Evolutionary conservation across 176 grass and related monocot genomes (phyloP), one percentile per base, ranked within the genome.

Genomic region (Pontederia crassipes): DNA sequence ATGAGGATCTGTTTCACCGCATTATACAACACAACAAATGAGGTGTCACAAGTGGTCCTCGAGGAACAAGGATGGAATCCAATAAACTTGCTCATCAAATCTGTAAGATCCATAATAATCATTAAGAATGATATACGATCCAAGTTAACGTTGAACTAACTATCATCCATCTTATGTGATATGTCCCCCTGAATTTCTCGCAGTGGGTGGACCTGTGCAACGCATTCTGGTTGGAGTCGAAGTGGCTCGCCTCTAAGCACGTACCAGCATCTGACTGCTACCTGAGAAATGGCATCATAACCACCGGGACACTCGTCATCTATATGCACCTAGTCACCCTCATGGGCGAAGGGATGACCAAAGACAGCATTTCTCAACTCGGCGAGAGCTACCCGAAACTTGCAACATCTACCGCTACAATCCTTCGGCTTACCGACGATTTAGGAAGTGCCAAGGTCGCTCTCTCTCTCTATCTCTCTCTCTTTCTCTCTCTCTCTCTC

Each of bases 371-470:
- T 0, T 11, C 53, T 10, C 2, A 72, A 4, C 20, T 73, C 20
- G 11, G 8, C 2, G 75, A 70, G 4, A 58, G 59, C 15, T 46
- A 57, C 8, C 62, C 69, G 4, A 9, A 45, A 1, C 8, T 77
- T 5, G 45, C 86, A 11, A 80, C 82, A 53, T 81, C 49, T 64
- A 53, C 67, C 0, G 73, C 82, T 4, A 89, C 69, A 64, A 89
- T 95, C 49, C 64, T 89, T 11, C 72, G 85, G 5, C 85, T 95
- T 13, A 78, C 54, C 64, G 79, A 95, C 67, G 82, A 95, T 63
- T 61, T 95, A 56, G 85, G 79, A 10, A 89, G 74, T 74, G 89
- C 79, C 4, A 67, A 75, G 89, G 80, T 88, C 8, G 0, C 10
- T 12, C 3, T 52, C 12, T 12, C 14, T 52, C 14, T 14, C 12